These are phyloP conservation scores for Citrus inodora DNA, from an alignment of 345 rosid species.

Conservation along the genomic window DNA sequence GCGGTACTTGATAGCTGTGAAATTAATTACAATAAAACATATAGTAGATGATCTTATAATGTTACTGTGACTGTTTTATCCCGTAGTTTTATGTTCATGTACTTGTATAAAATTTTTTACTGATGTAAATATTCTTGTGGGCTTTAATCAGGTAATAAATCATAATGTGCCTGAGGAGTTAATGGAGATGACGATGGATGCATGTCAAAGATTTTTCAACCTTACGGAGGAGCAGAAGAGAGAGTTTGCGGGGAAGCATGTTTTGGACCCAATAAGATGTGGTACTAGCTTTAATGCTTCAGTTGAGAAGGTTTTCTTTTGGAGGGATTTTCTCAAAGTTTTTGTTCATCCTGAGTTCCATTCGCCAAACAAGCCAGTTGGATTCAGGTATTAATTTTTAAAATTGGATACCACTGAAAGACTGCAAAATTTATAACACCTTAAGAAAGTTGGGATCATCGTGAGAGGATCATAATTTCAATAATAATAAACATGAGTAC, in stretches of 20 bases:
- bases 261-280: conserved; percentile 47
- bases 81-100: background rate
- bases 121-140: background rate
- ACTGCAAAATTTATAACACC: too few relatives aligned
- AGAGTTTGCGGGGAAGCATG: conserved; percentile 38
- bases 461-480: too few relatives aligned
- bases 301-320: conserved; percentile 36
- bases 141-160: conserved; percentile 36
- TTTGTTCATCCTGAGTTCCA: conserved; percentile 41
- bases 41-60: too few relatives aligned
- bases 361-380: conserved; percentile 38
- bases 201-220: conserved; percentile 34
- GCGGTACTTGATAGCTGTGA: too few relatives aligned
- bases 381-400: conserved; percentile 33
- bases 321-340: conserved; percentile 57
- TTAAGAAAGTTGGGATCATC: background rate
- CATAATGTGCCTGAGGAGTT: conserved; percentile 44
- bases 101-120: background rate
- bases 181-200: conserved; percentile 32
- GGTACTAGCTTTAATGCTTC: conserved; percentile 56
- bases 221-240: conserved; percentile 48
- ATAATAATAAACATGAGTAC: too few relatives aligned
- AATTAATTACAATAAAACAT: too few relatives aligned
- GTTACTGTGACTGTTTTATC: background rate
- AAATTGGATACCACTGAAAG: too few relatives aligned